These are phyloP conservation scores for Sequoiadendron giganteum DNA, from an alignment of 75 land plant species.

Conservation along the genomic window DNA sequence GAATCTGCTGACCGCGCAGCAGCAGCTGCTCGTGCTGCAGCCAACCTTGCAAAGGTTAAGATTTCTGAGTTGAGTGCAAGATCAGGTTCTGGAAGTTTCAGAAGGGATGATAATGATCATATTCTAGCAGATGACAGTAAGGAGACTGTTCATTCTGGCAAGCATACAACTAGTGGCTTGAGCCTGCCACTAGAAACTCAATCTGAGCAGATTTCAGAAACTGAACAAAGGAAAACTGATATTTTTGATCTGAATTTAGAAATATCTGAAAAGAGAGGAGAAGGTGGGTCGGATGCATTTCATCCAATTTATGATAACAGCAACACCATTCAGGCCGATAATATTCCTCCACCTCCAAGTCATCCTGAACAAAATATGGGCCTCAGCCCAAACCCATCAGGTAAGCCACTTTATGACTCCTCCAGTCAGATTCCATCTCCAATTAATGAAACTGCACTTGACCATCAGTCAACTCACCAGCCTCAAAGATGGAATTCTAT, in stretches of 20 bases:
- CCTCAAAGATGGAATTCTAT: slow-evolving; percentile 14
- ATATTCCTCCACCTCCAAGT: not conserved
- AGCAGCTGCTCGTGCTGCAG: slow-evolving; percentile 78
- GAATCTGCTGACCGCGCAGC: slow-evolving; percentile 81
- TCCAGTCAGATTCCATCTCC: not conserved
- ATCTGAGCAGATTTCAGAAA: not conserved
- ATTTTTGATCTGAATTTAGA: slow-evolving; percentile 15
- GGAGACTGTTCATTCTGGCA: not conserved
- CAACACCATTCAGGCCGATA: not conserved
- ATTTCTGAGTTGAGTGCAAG: slow-evolving; percentile 41
- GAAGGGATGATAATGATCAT: not conserved
- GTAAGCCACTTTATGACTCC: slow-evolving; percentile 5
- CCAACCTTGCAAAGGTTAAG: slow-evolving; percentile 58
- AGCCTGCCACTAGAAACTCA: slow-evolving; percentile 4
- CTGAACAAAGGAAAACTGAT: slow-evolving; percentile 1
- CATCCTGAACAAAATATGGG: not conserved
- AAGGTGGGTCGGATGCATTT: not conserved
- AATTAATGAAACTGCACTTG: not conserved
- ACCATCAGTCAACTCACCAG: not conserved
- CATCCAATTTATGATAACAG: not conserved
- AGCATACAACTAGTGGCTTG: not conserved
- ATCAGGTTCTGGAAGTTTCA: slow-evolving; percentile 17
- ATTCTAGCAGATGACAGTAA: not conserved
- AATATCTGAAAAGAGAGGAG: not conserved
- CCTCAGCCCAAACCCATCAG: not conserved